Evolutionary conservation across 1,284 basidiomycete species (phyloP), one percentile per base, ranked within the genome.

Genomic region (Ceratobasidium sp.): DNA sequence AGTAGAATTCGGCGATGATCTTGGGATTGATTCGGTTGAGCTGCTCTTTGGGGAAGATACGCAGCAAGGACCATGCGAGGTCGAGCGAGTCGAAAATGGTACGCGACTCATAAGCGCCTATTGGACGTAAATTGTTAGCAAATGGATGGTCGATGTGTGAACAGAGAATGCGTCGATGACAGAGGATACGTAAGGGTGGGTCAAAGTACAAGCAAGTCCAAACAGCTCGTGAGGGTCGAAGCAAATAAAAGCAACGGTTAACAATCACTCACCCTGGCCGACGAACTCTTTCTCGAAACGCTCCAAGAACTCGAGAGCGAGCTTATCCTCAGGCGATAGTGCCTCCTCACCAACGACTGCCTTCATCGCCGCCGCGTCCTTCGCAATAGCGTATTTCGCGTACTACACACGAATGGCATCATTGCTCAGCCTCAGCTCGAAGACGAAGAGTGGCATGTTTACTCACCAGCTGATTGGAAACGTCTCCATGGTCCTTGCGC

Each of bases 261-360:
- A 62, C 45, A 67, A 65, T 71, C 54, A 84, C 85, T 78, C 78
- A 91, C 95, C 95, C 89, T 98, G 96, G 65, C 94, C 94, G 63
- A 98, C 96, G 82, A 98, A 98, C 80, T 96, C 91, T 77, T 90
- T 91, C 85, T 98, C 96, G 84, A 98, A 98, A 83, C 96, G 95
- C 83, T 95, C 94, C 79, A 97, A 84, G 87, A 98, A 97, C 82
- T 97, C 95, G 71, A 97, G 85, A 4, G 96, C 95, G 60, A 96
- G 87, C 84, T 97, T 97, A 83, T 99, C 97, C 83, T 99, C 97
- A 0, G 91, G 86, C 44, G 94, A 96, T 78, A 99, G 85, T 6
- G 98, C 97, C 83, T 99, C 98, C 84, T 99, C 98, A 82, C 98
- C 98, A 63, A 99, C 98, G 60, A 99, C 98, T 73, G 98, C 98